A percentile compares a stretch with the other conserved stretches of the same genome.
Conservation (phyloP, 106 monocot genomes). For the Amphibolis antarctica region DNA sequence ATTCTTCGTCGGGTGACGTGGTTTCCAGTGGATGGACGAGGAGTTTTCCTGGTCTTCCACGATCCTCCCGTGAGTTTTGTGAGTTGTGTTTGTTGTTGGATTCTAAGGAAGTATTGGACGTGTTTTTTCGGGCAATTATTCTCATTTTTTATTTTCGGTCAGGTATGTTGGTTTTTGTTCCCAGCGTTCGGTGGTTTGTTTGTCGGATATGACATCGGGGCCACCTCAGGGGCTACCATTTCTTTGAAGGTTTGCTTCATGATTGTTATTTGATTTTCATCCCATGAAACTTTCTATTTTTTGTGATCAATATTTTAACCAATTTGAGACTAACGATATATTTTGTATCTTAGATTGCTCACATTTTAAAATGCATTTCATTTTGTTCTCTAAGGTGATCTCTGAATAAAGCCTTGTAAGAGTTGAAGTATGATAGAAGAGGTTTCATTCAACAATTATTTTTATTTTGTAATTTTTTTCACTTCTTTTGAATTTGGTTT, state of each 20-base stretch:
- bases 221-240: conserved; percentile 78
- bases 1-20: conserved; percentile 5
- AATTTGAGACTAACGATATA: too few species aligned
- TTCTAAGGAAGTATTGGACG: not conserved
- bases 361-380: too few species aligned
- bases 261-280: not conserved
- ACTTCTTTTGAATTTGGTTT: too few species aligned
- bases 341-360: too few species aligned
- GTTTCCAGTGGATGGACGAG: conserved; percentile 1
- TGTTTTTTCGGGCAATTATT: not conserved
- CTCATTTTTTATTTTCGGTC: not conserved
- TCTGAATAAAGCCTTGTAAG: too few species aligned
- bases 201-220: conserved; percentile 94
- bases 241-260: conserved; percentile 48
- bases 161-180: conserved; percentile 57
- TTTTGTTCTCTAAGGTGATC: too few species aligned
- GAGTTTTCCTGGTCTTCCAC: conserved; percentile 49
- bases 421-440: too few species aligned
- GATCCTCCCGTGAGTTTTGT: conserved; percentile 54
- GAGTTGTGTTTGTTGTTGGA: too few species aligned
- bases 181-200: conserved; percentile 87
- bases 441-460: too few species aligned
- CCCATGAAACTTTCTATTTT: not conserved
- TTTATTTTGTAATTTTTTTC: too few species aligned
- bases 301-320: not conserved